A percentile compares a stretch with the other conserved stretches of the same genome.
phyloP scores from a whole-genome alignment of 164 flowering plant species.

The Pachysandra terminalis region DNA sequence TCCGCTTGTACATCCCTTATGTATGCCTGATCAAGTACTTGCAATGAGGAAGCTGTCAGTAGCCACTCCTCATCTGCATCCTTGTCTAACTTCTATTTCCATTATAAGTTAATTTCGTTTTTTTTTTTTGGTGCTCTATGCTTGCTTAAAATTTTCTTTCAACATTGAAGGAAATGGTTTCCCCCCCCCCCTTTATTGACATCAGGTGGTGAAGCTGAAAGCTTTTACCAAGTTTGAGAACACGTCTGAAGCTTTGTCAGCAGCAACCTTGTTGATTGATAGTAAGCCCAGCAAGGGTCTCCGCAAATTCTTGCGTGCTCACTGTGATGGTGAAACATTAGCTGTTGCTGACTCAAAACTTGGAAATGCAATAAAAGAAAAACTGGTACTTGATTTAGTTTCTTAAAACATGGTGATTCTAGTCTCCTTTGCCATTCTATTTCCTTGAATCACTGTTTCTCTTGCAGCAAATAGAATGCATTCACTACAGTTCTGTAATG shows the following conservation, averaged over 20 bases:
- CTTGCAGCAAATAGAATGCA: slow-evolving; percentile 67
- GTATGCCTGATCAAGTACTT: no score
- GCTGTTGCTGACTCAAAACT: slow-evolving; percentile 92
- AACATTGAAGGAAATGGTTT: background rate
- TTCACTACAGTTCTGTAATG: slow-evolving; percentile 82
- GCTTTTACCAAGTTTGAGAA: slow-evolving; percentile 93
- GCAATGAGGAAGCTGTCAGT: no score
- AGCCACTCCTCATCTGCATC: no score
- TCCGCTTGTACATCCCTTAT: no score
- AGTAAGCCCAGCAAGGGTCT: slow-evolving; percentile 85
- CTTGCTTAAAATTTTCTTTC: no score
- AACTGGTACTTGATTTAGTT: slow-evolving; percentile 43
- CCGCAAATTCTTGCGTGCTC: slow-evolving; percentile 72
- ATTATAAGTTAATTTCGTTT: no score
- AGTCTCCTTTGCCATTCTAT: background rate
- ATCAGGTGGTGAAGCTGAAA: slow-evolving; percentile 84
- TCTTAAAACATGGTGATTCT: background rate
- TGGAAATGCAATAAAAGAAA: slow-evolving; percentile 84
- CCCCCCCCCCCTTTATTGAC: background rate
- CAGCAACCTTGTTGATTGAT: slow-evolving; percentile 69
- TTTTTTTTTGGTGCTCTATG: no score
- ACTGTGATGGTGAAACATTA: slow-evolving; percentile 76
- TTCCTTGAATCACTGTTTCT: background rate
- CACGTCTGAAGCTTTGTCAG: slow-evolving; percentile 74
- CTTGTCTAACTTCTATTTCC: background rate